A percentile compares a stretch with the other conserved stretches of the same genome.
Evolutionary conservation across 179 eudicot species (phyloP).

Genomic region (Beta corolliflora): DNA sequence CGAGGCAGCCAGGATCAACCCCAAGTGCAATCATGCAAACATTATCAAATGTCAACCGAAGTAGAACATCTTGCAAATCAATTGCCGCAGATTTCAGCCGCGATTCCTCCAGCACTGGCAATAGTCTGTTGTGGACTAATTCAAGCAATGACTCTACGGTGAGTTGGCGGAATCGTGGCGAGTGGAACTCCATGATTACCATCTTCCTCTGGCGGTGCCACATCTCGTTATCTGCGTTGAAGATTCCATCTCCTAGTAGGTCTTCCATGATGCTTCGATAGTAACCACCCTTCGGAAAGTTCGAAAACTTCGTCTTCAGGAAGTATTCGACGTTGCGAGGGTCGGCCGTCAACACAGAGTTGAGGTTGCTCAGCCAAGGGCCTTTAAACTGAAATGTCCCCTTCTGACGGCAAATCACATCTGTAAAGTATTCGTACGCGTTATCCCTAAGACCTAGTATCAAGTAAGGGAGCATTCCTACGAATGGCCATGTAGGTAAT

Average conservation of each 20-base stretch:
- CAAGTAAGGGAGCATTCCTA: conserved; percentile 91
- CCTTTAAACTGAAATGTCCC: conserved; percentile 80
- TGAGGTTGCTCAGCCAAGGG: conserved; percentile 68
- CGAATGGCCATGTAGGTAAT: conserved; percentile 75
- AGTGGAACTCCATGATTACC: conserved; percentile 86
- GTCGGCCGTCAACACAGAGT: conserved; percentile 82
- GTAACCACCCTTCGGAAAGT: conserved; percentile 80
- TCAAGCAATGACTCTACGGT: conserved; percentile 69
- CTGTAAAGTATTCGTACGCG: conserved; percentile 75
- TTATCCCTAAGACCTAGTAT: conserved; percentile 48
- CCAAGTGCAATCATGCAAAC: conserved; percentile 96
- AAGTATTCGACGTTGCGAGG: conserved; percentile 83
- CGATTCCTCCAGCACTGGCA: conserved; percentile 69
- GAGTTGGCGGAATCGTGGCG: conserved; percentile 67
- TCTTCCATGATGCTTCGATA: conserved; percentile 60
- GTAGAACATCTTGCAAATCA: conserved; percentile 78
- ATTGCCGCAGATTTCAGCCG: conserved; percentile 28
- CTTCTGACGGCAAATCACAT: conserved; percentile 43
- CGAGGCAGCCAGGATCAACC: conserved; percentile 87
- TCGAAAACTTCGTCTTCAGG: conserved; percentile 63
- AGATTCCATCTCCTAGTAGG: conserved; percentile 88
- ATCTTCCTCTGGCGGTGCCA: conserved; percentile 92
- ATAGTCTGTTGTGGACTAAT: conserved; percentile 71
- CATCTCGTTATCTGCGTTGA: conserved; percentile 72
- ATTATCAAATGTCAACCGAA: conserved; percentile 82